Evolutionary conservation across 495 filamentous ascomycete genomes (phyloP), one percentile per base, ranked within the genome.

Genomic region (Halenospora varia): DNA sequence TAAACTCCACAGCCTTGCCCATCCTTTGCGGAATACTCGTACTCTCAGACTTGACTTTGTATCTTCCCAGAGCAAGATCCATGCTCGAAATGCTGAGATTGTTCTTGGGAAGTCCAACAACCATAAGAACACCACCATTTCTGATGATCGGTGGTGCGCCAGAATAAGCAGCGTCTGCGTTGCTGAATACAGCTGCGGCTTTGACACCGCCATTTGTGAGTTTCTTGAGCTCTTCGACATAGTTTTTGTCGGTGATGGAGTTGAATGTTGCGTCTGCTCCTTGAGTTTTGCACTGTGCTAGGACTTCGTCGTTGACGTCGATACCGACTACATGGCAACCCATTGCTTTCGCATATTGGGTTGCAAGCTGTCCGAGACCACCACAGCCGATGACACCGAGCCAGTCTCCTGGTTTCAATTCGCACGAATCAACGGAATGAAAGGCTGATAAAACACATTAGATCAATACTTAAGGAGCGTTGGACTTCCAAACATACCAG

Each of bases 61-160:
- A 67, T 49, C 53, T 53, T 24, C 64, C 64, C 1, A 58, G 57
- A 13, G 53, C 35, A 49, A 66, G 29, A 42, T 66, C 64, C 35
- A 61, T 57, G 45, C 55, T 59, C 0, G 57, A 64, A 35, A 73
- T 55, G 15, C 60, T 57, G 1, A 75, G 39, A 15, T 64, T 62
- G 25, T 73, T 68, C 18, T 60, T 57, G 15, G 72, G 63, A 29
- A 75, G 62, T n/a, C 72, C 72, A 35, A 75, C 69, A 11, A 73
- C 68, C 71, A 75, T 75, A 56, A 75, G 56, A 29, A 71, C 25
- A n/a, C 72, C 72, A 18, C 18, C 67, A 61, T 3, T 64, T 19
- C 23, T 10, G 22, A 54, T 42, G 19, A 45, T 61, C 10, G 59
- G 53, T 4, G 68, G 68, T 10, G 60, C 46, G 17, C 60, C 57